Conservation (phyloP, 768 basidiomycete species). For the Boletus tomentosulus region DNA sequence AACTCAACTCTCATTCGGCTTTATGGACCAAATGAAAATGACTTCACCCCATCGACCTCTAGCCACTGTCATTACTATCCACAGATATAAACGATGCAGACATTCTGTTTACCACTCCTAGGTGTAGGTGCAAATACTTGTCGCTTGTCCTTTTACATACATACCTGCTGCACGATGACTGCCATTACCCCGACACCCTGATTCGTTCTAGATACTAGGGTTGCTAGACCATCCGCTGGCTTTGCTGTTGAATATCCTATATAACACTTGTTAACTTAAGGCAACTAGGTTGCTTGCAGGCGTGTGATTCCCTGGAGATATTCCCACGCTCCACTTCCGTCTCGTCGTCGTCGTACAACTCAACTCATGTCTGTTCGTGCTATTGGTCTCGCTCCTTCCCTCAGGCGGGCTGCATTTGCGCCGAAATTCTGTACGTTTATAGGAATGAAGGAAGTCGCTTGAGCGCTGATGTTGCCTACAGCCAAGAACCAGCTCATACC, state of each 20-base stretch:
- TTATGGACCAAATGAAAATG: slow-evolving; percentile 1
- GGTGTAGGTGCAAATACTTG: slow-evolving; percentile 10
- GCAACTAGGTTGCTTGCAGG: background rate
- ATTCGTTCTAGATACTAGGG: background rate
- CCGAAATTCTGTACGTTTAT: slow-evolving; percentile 26
- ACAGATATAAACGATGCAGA: slow-evolving; percentile 14
- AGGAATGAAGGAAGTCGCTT: background rate
- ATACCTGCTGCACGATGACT: slow-evolving; percentile 20
- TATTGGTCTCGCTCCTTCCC: slow-evolving; percentile 53
- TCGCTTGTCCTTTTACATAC: slow-evolving; percentile 7
- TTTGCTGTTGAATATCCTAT: too few species aligned
- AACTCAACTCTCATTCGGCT: slow-evolving; percentile 1
- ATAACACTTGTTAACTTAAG: background rate
- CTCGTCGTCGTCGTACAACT: background rate
- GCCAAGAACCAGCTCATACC: slow-evolving; percentile 41
- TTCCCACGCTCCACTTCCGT: slow-evolving; percentile 19
- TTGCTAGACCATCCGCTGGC: background rate
- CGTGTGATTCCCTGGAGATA: slow-evolving; percentile 11
- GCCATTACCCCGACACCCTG: slow-evolving; percentile 1
- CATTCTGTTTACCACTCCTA: slow-evolving; percentile 4
- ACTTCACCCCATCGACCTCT: background rate
- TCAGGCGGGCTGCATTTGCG: slow-evolving; percentile 48
- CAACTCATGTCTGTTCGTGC: slow-evolving; percentile 34
- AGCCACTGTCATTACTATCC: slow-evolving; percentile 14
- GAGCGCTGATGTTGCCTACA: slow-evolving; percentile 8